A percentile compares a stretch with the other conserved stretches of the same genome.
phyloP scores from a whole-genome alignment of 768 basidiomycete species.

The Lentinus brumalis region DNA sequence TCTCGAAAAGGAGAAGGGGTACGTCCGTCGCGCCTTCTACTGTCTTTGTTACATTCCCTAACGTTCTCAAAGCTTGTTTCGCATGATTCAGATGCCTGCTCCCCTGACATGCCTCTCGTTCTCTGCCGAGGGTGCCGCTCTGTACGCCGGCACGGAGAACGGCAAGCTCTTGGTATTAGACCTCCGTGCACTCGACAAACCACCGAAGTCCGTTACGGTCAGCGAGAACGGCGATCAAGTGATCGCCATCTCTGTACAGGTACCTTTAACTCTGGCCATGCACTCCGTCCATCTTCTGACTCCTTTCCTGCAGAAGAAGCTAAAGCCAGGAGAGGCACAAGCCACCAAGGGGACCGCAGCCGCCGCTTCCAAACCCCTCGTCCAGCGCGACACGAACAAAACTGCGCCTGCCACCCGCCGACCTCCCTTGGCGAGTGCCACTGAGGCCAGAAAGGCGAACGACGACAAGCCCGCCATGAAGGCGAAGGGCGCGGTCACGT shows the following conservation, averaged over 20 bases:
- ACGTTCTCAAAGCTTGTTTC: slow-evolving; percentile 50
- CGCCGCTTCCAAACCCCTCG: slow-evolving; percentile 27
- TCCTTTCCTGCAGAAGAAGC: slow-evolving; percentile 20
- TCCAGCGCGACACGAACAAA: slow-evolving; percentile 27
- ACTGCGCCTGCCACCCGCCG: neutral
- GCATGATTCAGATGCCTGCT: slow-evolving; percentile 54
- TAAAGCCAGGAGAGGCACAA: slow-evolving; percentile 19
- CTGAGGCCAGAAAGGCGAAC: slow-evolving; percentile 3
- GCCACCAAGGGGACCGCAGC: slow-evolving; percentile 8
- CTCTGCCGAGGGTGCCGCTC: slow-evolving; percentile 66
- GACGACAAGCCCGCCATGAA: slow-evolving; percentile 1
- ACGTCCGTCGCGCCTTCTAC: neutral
- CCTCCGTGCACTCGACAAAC: slow-evolving; percentile 64
- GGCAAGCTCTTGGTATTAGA: slow-evolving; percentile 68
- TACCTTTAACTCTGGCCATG: slow-evolving; percentile 29
- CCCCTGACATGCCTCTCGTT: slow-evolving; percentile 64
- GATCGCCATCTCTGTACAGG: slow-evolving; percentile 60
- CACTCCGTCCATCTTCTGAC: slow-evolving; percentile 21
- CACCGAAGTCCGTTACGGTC: slow-evolving; percentile 55
- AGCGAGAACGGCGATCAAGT: slow-evolving; percentile 51
- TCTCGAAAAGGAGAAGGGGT: slow-evolving; percentile 77
- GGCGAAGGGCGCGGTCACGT: neutral
- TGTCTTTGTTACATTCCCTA: neutral
- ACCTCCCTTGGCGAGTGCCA: neutral
- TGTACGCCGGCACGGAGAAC: slow-evolving; percentile 65